Evolutionary conservation across 2,329 filamentous ascomycete genomes (phyloP).

Genomic region (Colletotrichum sp.): DNA sequence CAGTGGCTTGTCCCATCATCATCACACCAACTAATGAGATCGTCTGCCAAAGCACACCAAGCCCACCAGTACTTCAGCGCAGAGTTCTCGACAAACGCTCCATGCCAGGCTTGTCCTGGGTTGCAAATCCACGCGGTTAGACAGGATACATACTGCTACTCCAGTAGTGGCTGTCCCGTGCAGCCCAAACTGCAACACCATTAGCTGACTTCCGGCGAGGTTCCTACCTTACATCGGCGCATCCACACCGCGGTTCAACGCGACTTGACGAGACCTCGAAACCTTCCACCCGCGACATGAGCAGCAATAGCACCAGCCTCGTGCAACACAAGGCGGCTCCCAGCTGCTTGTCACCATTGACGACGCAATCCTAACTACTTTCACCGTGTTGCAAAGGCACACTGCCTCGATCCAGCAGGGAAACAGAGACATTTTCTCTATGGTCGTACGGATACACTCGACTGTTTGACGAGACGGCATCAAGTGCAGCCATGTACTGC

Average conservation of each 20-base stretch:
- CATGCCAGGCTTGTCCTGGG: constrained; percentile 5
- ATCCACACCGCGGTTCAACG: neutral
- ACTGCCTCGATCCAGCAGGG: neutral
- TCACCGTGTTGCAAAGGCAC: neutral
- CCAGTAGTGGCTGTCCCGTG: constrained; percentile 1
- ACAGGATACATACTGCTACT: neutral
- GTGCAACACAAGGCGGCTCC: neutral
- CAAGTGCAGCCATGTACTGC: neutral
- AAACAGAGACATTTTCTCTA: neutral
- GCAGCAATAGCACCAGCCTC: neutral
- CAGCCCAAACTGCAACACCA: constrained; percentile 5
- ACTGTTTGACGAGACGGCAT: neutral
- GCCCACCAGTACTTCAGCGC: neutral
- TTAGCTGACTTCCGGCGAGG: neutral
- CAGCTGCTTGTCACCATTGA: neutral
- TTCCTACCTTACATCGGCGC: neutral
- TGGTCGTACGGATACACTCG: neutral
- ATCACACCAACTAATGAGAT: neutral
- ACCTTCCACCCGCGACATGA: neutral
- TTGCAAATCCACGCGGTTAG: constrained; percentile 10
- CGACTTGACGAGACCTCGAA: neutral
- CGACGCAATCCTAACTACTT: neutral
- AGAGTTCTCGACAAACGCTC: constrained; percentile 12
- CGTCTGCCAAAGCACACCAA: constrained; percentile 1
- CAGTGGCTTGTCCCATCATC: constrained; percentile 19